These are phyloP conservation scores for Alternaria sp. DNA, from an alignment of 2,329 filamentous ascomycete genomes.

Conservation along the genomic window DNA sequence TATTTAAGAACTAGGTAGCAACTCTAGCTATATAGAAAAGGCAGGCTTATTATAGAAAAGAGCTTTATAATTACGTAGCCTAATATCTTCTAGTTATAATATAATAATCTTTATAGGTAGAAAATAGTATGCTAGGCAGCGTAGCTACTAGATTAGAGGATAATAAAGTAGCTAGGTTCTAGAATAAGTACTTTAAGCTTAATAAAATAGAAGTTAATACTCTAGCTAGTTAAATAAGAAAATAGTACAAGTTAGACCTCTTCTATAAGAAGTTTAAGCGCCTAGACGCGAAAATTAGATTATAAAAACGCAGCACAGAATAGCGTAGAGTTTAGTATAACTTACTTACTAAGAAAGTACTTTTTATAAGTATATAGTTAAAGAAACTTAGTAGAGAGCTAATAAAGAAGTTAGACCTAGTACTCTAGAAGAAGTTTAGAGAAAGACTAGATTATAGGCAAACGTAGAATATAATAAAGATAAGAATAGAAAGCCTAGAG, in stretches of 20 bases:
- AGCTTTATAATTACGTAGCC: neutral
- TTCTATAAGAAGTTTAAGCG: neutral
- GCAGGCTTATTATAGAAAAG: neutral
- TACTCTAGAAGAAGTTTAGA: neutral
- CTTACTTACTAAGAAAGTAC: neutral
- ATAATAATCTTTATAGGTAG: neutral
- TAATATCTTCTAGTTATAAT: neutral
- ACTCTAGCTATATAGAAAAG: neutral
- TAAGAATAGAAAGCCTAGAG: neutral
- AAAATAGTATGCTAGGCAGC: neutral
- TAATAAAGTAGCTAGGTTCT: neutral
- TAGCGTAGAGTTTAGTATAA: too few relatives aligned
- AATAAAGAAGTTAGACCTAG: neutral
- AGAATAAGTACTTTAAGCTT: neutral
- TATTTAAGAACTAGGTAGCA: too few relatives aligned
- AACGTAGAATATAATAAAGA: neutral
- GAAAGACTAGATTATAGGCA: neutral
- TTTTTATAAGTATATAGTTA: neutral
- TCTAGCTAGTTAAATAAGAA: neutral
- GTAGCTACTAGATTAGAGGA: neutral
- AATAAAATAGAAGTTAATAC: neutral
- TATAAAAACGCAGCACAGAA: too few relatives aligned
- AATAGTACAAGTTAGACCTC: neutral
- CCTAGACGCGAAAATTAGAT: too few relatives aligned
- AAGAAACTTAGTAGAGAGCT: neutral